Evolutionary conservation across 2,329 filamentous ascomycete species (phyloP).

Genomic region (Aspergillus pseudoglaucus): DNA sequence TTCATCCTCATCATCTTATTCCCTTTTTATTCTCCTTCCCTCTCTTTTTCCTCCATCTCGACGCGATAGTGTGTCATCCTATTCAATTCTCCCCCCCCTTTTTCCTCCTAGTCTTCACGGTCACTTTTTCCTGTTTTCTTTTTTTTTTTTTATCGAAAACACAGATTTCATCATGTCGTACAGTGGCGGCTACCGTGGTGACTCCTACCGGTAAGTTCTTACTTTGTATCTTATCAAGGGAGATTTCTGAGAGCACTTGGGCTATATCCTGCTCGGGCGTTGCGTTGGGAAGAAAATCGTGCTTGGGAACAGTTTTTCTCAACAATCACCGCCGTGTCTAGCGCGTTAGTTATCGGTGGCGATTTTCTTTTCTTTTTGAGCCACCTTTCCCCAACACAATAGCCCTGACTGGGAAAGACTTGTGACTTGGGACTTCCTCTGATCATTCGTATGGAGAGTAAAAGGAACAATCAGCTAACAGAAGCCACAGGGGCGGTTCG

Average conservation of each 20-base stretch:
- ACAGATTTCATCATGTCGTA: slow-evolving; percentile 59
- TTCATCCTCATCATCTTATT: slow-evolving; percentile 21
- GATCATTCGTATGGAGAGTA: not conserved
- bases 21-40: slow-evolving; percentile 18
- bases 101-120: not conserved
- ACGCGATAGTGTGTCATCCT: slow-evolving; percentile 10
- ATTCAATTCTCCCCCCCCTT: slow-evolving; percentile 2
- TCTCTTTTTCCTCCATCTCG: slow-evolving; percentile 10
- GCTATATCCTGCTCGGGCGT: not conserved
- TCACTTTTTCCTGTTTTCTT: slow-evolving; percentile 2
- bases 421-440: not conserved
- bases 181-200: slow-evolving; percentile 49
- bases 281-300: not conserved
- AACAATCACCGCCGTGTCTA: not conserved
- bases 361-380: not conserved
- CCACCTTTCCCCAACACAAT: not conserved
- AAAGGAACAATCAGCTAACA: not conserved
- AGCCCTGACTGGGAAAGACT: not conserved
- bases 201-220: slow-evolving; percentile 44
- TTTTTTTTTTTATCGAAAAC: slow-evolving; percentile 6
- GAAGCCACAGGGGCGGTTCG: slow-evolving; percentile 33
- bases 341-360: not conserved
- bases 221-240: not conserved
- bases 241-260: slow-evolving; percentile 3
- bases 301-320: not conserved